Evolutionary conservation across 176 grass and related monocot genomes (phyloP).

Genomic region (Coix lacrymajobi): DNA sequence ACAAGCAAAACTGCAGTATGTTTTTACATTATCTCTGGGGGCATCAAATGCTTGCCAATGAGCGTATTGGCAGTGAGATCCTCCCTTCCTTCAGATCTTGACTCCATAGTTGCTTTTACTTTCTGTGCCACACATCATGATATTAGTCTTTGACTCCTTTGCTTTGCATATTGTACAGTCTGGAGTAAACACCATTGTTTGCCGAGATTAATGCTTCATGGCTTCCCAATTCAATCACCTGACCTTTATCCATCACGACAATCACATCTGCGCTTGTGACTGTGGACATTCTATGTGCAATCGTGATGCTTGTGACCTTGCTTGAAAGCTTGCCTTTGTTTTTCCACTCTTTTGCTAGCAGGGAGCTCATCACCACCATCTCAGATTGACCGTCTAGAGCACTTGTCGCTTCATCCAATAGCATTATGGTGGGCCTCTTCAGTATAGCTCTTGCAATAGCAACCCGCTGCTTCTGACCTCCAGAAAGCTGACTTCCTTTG

Average conservation of each 20-base stretch:
- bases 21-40: not conserved
- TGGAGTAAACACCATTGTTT: slow-evolving; percentile 41
- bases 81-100: not conserved
- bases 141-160: slow-evolving; percentile 29
- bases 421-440: slow-evolving; percentile 50
- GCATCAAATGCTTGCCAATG: slow-evolving; percentile 12
- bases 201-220: slow-evolving; percentile 23
- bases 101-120: not conserved
- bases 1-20: not conserved
- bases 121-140: not conserved
- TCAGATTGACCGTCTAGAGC: slow-evolving; percentile 56
- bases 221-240: slow-evolving; percentile 37
- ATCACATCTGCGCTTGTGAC: slow-evolving; percentile 40
- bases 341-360: slow-evolving; percentile 31
- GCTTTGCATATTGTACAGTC: slow-evolving; percentile 40
- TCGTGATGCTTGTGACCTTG: slow-evolving; percentile 47
- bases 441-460: slow-evolving; percentile 53
- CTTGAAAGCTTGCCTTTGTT: not conserved
- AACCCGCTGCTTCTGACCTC: slow-evolving; percentile 65
- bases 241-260: slow-evolving; percentile 49
- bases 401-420: slow-evolving; percentile 59
- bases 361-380: slow-evolving; percentile 31
- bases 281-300: slow-evolving; percentile 57
- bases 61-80: not conserved
- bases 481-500: slow-evolving; percentile 52